Conservation (phyloP, 2,329 filamentous ascomycete species). For the Aureobasidium melanogenum region DNA sequence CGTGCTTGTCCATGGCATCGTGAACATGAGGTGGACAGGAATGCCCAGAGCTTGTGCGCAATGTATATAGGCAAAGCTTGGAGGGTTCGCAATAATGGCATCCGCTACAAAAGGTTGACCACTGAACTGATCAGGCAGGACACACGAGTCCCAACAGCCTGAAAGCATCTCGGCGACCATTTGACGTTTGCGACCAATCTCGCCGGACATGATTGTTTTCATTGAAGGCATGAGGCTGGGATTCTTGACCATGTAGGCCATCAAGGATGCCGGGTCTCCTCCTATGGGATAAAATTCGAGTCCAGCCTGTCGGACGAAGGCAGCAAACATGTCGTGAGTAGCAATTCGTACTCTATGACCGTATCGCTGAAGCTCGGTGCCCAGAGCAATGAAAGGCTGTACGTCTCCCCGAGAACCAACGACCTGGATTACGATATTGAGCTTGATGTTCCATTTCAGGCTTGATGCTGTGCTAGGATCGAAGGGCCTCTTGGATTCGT, state of each 20-base stretch:
- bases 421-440: slow-evolving; percentile 42
- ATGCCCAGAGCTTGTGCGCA: slow-evolving; percentile 67
- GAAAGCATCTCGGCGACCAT: slow-evolving; percentile 73
- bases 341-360: slow-evolving; percentile 40
- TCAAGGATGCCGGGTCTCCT: slow-evolving; percentile 41
- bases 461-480: not conserved
- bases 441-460: not conserved
- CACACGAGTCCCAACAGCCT: slow-evolving; percentile 77
- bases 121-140: slow-evolving; percentile 27
- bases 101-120: slow-evolving; percentile 62
- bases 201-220: slow-evolving; percentile 65
- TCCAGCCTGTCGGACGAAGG: slow-evolving; percentile 41
- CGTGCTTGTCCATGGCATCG: slow-evolving; percentile 87
- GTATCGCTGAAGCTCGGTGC: slow-evolving; percentile 41
- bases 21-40: slow-evolving; percentile 81
- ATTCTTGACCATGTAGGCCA: slow-evolving; percentile 85
- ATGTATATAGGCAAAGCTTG: slow-evolving; percentile 68
- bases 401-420: slow-evolving; percentile 43
- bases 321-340: slow-evolving; percentile 41
- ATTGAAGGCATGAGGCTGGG: slow-evolving; percentile 78
- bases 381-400: slow-evolving; percentile 42
- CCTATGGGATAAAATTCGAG: slow-evolving; percentile 45
- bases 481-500: not conserved
- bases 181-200: slow-evolving; percentile 63
- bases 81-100: slow-evolving; percentile 70